Evolutionary conservation across 306 rosid species (phyloP).

Genomic region (Vachellia pachyceras): DNA sequence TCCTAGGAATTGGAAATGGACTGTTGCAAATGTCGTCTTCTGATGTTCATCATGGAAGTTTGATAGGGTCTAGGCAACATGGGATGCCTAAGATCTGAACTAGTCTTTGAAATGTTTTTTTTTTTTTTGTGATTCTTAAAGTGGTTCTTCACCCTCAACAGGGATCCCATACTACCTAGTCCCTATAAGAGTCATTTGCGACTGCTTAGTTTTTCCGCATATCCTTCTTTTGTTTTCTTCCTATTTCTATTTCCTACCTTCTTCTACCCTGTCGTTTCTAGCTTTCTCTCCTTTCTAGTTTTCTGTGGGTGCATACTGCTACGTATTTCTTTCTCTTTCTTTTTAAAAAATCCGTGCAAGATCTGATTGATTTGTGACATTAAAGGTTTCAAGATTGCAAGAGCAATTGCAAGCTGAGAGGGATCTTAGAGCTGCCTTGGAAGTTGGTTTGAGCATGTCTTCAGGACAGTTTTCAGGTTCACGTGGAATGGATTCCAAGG

Average conservation of each 20-base stretch:
- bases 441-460: conserved; percentile 97
- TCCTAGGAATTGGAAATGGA: neutral
- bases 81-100: neutral
- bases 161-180: neutral
- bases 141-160: neutral
- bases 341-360: neutral
- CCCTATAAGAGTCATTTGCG: neutral
- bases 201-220: neutral
- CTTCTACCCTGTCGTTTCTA: neutral
- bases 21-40: neutral
- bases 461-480: conserved; percentile 87
- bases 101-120: neutral
- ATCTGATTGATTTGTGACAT: conserved; percentile 42
- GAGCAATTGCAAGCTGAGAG: conserved; percentile 99
- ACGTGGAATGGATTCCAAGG: conserved; percentile 97
- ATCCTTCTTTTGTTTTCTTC: neutral
- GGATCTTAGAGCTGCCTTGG: conserved; percentile 99
- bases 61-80: neutral
- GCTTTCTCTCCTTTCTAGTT: neutral
- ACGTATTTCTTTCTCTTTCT: neutral
- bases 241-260: neutral
- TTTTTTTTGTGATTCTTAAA: neutral
- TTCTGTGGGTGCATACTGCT: conserved; percentile 14
- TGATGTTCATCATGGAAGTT: neutral
- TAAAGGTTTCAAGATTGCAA: conserved; percentile 96